Evolutionary conservation across 345 rosid genomes (phyloP).

Genomic region (Brassica carinata): DNA sequence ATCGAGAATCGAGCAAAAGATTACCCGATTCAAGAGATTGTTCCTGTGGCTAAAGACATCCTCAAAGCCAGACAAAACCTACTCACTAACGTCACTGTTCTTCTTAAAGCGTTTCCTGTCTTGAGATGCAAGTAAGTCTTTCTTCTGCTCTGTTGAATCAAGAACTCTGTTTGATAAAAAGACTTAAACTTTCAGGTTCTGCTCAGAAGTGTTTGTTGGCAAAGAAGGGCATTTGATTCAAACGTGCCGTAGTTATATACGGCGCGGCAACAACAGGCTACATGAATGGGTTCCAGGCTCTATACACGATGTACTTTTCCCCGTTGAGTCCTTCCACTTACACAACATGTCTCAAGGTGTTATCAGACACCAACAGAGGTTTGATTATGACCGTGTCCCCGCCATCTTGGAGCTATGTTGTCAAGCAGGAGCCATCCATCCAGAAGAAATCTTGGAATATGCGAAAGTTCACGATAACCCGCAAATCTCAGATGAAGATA

Average conservation of each 20-base stretch:
- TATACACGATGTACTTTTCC: constrained; percentile 67
- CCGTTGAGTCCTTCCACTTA: constrained; percentile 69
- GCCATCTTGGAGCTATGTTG: constrained; percentile 82
- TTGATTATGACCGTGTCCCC: constrained; percentile 77
- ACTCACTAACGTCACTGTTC: constrained; percentile 57
- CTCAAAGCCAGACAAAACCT: constrained; percentile 58
- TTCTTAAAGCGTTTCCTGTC: constrained; percentile 58
- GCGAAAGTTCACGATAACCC: constrained; percentile 23
- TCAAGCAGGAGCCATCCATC: constrained; percentile 74
- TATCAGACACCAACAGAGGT: constrained; percentile 69
- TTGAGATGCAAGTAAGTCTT: constrained; percentile 70
- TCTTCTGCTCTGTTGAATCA: neutral
- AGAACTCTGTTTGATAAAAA: constrained; percentile 9
- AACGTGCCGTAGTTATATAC: constrained; percentile 71
- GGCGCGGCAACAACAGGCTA: constrained; percentile 57
- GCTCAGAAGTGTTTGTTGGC: constrained; percentile 80
- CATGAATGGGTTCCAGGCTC: constrained; percentile 86
- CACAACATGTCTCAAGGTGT: constrained; percentile 58
- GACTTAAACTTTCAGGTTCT: constrained; percentile 56
- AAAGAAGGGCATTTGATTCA: constrained; percentile 83
- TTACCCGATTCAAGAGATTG: constrained; percentile 58
- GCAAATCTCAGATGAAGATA: constrained; percentile 35
- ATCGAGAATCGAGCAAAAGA: constrained; percentile 70
- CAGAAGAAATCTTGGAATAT: constrained; percentile 32
- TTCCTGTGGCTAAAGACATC: constrained; percentile 73